Evolutionary conservation across 176 grass and related monocot genomes (phyloP).

Genomic region (Coix lacrymajobi): DNA sequence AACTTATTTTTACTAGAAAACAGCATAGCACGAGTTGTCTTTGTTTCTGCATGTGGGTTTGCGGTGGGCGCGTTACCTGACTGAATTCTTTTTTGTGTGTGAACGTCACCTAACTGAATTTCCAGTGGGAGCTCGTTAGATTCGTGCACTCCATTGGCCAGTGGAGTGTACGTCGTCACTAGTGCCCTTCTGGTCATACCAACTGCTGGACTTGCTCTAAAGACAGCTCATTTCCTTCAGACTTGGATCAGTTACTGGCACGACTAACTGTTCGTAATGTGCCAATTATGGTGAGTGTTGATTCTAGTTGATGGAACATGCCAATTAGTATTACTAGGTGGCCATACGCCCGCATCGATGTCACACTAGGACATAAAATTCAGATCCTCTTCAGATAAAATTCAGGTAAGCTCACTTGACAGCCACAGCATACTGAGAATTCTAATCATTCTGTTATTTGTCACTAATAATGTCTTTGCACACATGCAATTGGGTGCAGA

Average conservation of each 20-base stretch:
- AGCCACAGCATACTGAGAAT: neutral
- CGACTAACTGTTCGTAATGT: neutral
- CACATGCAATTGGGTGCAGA: neutral
- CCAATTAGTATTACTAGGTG: neutral
- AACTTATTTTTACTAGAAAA: neutral
- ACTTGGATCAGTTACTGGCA: neutral
- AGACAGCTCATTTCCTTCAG: conserved; percentile 1
- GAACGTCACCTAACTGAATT: neutral
- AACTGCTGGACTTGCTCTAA: conserved; percentile 7
- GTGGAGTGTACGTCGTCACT: neutral
- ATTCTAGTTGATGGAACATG: neutral
- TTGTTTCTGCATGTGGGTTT: neutral
- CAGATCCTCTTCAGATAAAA: neutral
- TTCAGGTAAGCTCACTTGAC: neutral
- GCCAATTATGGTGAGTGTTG: neutral
- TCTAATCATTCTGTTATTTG: neutral
- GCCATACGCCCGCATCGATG: neutral
- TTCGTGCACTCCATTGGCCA: neutral
- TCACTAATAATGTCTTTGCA: neutral
- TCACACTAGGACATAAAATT: neutral
- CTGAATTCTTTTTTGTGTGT: neutral
- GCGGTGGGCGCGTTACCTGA: neutral
- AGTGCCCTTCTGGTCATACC: conserved; percentile 1
- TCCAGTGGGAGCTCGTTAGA: neutral
- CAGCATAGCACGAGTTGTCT: neutral